Evolutionary conservation across 495 filamentous ascomycete genomes (phyloP).

Genomic region (Bryoglossum gracile): DNA sequence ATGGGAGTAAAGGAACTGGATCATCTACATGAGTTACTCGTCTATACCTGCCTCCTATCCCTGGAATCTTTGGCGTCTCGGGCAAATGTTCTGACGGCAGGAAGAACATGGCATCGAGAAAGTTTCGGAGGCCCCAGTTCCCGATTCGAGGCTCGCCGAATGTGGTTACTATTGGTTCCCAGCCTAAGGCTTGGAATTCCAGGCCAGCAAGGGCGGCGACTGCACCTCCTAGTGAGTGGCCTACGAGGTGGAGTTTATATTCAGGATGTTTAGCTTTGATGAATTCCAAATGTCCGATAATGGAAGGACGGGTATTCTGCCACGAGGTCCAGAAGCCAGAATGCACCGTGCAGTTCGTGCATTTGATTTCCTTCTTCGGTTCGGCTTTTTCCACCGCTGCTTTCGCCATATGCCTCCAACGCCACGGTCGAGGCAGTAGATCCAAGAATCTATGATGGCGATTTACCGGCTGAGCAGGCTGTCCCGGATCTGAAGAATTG

Average conservation of each 20-base stretch:
- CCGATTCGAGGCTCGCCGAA: slow-evolving; percentile 89
- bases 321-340: slow-evolving; percentile 82
- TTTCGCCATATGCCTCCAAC: neutral
- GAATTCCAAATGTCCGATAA: slow-evolving; percentile 52
- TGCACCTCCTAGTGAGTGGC: slow-evolving; percentile 88
- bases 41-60: slow-evolving; percentile 47
- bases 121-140: slow-evolving; percentile 62
- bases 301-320: slow-evolving; percentile 56
- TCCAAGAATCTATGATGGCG: neutral
- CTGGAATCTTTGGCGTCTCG: neutral
- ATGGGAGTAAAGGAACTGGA: slow-evolving; percentile 81
- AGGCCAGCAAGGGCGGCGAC: slow-evolving; percentile 82
- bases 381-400: slow-evolving; percentile 21
- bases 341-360: slow-evolving; percentile 84
- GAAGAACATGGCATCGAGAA: slow-evolving; percentile 59
- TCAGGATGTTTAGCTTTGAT: slow-evolving; percentile 48
- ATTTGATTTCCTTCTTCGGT: slow-evolving; percentile 44
- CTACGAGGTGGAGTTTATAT: slow-evolving; percentile 65
- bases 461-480: neutral
- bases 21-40: slow-evolving; percentile 82
- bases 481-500: neutral
- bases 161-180: slow-evolving; percentile 71
- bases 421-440: neutral
- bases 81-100: slow-evolving; percentile 28
- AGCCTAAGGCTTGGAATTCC: slow-evolving; percentile 62